phyloP scores from a whole-genome alignment of 225 moss, liverwort and hornwort genomes.

The Straminergon stramineum region DNA sequence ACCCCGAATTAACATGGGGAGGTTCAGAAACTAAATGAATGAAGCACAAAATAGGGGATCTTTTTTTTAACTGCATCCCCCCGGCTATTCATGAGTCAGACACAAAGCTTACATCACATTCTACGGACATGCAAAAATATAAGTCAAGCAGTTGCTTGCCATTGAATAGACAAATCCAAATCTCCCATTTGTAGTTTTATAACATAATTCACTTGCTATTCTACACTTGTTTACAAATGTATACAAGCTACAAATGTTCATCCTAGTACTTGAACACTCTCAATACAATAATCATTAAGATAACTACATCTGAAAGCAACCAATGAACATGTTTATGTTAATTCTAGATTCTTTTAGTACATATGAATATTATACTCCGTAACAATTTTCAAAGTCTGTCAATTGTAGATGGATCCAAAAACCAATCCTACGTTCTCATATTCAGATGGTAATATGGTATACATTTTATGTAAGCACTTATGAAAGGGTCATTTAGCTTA shows the following conservation, averaged over 20 bases:
- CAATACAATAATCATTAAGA: neutral
- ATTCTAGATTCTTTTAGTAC: neutral
- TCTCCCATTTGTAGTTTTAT: neutral
- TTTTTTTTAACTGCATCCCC: no score
- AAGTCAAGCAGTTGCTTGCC: neutral
- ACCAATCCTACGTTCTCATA: neutral
- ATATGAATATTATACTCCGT: neutral
- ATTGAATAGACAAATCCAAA: neutral
- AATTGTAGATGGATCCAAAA: neutral
- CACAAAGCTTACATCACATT: neutral
- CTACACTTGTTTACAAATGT: neutral
- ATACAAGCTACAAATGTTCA: neutral
- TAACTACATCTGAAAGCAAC: neutral
- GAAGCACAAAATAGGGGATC: no score
- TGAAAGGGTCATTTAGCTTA: no score
- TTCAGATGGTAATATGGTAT: neutral
- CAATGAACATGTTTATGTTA: neutral
- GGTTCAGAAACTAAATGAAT: no score
- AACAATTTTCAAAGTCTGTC: neutral
- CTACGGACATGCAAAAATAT: neutral
- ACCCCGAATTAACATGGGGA: no score
- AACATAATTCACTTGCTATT: neutral
- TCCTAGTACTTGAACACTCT: neutral
- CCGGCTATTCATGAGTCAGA: no score
- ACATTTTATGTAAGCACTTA: neutral